A percentile compares a stretch with the other conserved stretches of the same genome.
Conservation (phyloP, 2,329 filamentous ascomycete species). For the Didymella sp. region DNA sequence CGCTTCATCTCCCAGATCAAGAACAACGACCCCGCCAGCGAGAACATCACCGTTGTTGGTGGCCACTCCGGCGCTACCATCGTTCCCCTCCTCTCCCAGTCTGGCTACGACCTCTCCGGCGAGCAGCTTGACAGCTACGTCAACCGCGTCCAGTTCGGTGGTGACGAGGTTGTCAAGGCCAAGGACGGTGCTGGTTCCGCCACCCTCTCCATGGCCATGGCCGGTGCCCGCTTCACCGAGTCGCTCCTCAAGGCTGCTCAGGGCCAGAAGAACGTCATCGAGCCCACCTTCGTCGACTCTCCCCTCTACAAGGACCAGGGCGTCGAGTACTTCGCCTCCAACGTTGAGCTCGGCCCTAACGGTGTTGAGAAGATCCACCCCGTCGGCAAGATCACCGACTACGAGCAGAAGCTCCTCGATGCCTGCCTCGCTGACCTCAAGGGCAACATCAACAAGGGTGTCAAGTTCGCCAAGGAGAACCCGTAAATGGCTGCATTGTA, state of each 20-base stretch:
- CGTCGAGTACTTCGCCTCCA: slow-evolving; percentile 94
- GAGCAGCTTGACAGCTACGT: slow-evolving; percentile 78
- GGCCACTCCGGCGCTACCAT: slow-evolving; percentile 99
- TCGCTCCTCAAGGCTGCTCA: slow-evolving; percentile 89
- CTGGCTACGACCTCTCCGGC: slow-evolving; percentile 83
- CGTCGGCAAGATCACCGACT: slow-evolving; percentile 81
- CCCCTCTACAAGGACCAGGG: slow-evolving; percentile 99
- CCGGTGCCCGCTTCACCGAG: slow-evolving; percentile 85
- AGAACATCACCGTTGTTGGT: slow-evolving; percentile 95
- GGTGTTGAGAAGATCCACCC: slow-evolving; percentile 94
- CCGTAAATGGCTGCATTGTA: slow-evolving; percentile 38
- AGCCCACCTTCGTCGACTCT: slow-evolving; percentile 97
- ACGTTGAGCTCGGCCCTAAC: slow-evolving; percentile 93
- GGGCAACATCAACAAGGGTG: slow-evolving; percentile 94
- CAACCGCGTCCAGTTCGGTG: slow-evolving; percentile 96
- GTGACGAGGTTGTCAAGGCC: slow-evolving; percentile 98
- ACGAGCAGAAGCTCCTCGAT: slow-evolving; percentile 90
- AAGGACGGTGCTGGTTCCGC: slow-evolving; percentile 98
- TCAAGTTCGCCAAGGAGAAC: slow-evolving; percentile 69
- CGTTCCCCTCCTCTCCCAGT: slow-evolving; percentile 95
- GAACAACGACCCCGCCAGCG: slow-evolving; percentile 84
- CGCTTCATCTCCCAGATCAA: slow-evolving; percentile 98
- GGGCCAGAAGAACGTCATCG: slow-evolving; percentile 92
- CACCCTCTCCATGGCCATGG: slow-evolving; percentile 98
- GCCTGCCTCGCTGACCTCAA: slow-evolving; percentile 83